phyloP scores from a whole-genome alignment of 352 stramenopile genomes.

The Phytophthora cajani region DNA sequence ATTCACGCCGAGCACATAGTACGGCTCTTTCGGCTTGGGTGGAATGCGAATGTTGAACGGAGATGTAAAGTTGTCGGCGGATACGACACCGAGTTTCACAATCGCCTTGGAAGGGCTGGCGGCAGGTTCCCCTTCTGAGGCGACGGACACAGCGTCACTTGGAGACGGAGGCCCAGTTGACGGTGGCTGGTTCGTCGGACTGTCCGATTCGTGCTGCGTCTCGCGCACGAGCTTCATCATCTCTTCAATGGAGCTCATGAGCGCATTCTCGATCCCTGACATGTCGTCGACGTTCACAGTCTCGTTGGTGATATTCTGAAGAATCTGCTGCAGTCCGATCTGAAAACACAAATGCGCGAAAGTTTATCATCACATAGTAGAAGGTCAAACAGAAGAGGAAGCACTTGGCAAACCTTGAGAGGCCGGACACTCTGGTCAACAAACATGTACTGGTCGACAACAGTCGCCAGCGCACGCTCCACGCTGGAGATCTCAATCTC shows the following conservation, averaged over 20 bases:
- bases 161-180: conserved; percentile 7
- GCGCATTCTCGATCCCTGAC: conserved; percentile 56
- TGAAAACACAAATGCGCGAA: conserved; percentile 20
- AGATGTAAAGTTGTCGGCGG: conserved; percentile 70
- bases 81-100: conserved; percentile 34
- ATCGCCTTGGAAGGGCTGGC: conserved; percentile 5
- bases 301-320: conserved; percentile 78
- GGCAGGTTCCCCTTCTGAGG: conserved; percentile 3
- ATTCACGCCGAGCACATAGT: conserved; percentile 66
- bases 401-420: conserved; percentile 60
- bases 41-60: conserved; percentile 80
- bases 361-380: conserved; percentile 1
- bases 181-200: conserved; percentile 14
- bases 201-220: conserved; percentile 30
- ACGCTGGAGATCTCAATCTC: conserved; percentile 71
- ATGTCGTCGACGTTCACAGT: conserved; percentile 78
- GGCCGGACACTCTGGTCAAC: conserved; percentile 79
- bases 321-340: conserved; percentile 83
- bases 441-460: conserved; percentile 88
- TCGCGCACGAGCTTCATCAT: conserved; percentile 78
- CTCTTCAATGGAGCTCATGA: conserved; percentile 72
- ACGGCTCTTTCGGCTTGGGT: conserved; percentile 60
- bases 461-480: conserved; percentile 64
- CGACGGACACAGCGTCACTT: conserved; percentile 5
- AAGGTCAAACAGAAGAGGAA: background rate